These are phyloP conservation scores for Leccinellum albellum DNA, from an alignment of 768 basidiomycete genomes.

Conservation along the genomic window DNA sequence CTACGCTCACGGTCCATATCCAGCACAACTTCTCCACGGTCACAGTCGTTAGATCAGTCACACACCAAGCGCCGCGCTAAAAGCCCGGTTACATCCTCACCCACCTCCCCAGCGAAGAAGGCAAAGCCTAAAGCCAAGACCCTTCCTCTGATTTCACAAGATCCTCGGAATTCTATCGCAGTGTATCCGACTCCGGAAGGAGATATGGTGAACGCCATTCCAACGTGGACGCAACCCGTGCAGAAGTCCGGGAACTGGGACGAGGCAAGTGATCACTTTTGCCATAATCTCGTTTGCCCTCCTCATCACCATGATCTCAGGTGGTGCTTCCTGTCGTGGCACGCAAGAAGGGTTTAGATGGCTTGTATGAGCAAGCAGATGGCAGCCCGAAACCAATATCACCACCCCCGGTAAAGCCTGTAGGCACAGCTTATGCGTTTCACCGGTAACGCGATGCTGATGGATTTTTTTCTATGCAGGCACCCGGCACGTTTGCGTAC, in stretches of 20 bases:
- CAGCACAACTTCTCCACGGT: conserved; percentile 30
- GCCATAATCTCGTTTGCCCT: conserved; percentile 2
- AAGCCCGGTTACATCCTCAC: conserved; percentile 42
- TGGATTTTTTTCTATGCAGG: conserved; percentile 37
- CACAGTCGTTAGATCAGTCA: conserved; percentile 28
- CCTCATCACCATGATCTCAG: conserved; percentile 33
- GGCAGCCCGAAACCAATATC: conserved; percentile 61
- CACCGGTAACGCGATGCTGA: background rate
- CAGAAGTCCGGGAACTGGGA: conserved; percentile 76
- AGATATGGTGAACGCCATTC: conserved; percentile 70
- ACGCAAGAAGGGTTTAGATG: conserved; percentile 74
- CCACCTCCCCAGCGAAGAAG: conserved; percentile 39
- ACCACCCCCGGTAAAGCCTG: conserved; percentile 48
- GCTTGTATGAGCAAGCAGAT: conserved; percentile 62
- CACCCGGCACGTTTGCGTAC: conserved; percentile 80
- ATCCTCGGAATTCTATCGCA: conserved; percentile 58
- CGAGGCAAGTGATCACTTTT: conserved; percentile 47
- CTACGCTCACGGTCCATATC: conserved; percentile 18
- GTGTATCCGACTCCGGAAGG: conserved; percentile 60
- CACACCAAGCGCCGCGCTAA: conserved; percentile 44
- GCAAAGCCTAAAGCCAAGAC: conserved; percentile 35
- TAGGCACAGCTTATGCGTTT: conserved; percentile 33
- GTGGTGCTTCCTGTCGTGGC: conserved; percentile 84
- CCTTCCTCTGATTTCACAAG: conserved; percentile 30
- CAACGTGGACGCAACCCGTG: conserved; percentile 76